These are phyloP conservation scores for Chaetomium tenue DNA, from an alignment of 495 filamentous ascomycete genomes.

Conservation along the genomic window DNA sequence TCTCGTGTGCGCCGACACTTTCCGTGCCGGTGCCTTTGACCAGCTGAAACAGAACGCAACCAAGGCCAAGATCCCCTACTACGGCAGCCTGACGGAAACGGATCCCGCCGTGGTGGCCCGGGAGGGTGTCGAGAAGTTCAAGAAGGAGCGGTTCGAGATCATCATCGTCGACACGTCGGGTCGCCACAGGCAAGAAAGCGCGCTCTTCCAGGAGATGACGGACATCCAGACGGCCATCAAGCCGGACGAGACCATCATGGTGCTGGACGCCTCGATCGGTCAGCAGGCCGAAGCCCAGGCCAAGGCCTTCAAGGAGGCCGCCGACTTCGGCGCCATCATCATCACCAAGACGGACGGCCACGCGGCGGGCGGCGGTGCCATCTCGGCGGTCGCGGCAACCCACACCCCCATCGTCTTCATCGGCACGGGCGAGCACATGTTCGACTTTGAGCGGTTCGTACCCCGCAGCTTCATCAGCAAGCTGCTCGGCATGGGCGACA, in stretches of 20 bases:
- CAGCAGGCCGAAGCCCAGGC: slow-evolving; percentile 93
- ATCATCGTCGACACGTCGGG: slow-evolving; percentile 98
- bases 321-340: slow-evolving; percentile 97
- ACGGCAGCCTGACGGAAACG: slow-evolving; percentile 90
- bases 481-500: slow-evolving; percentile 94
- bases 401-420: slow-evolving; percentile 97
- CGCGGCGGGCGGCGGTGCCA: slow-evolving; percentile 91
- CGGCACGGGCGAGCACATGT: slow-evolving; percentile 94
- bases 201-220: slow-evolving; percentile 95
- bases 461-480: slow-evolving; percentile 90
- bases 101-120: slow-evolving; percentile 90
- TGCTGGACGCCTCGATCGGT: slow-evolving; percentile 92
- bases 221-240: slow-evolving; percentile 90
- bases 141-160: slow-evolving; percentile 96
- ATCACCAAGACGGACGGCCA: slow-evolving; percentile 98
- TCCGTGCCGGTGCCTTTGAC: slow-evolving; percentile 96
- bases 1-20: slow-evolving; percentile 96
- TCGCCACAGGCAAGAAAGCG: slow-evolving; percentile 89
- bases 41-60: slow-evolving; percentile 98
- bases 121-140: slow-evolving; percentile 97
- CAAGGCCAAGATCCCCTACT: slow-evolving; percentile 98
- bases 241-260: slow-evolving; percentile 97
- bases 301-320: slow-evolving; percentile 94
- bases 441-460: slow-evolving; percentile 89
- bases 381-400: slow-evolving; percentile 96